These are phyloP conservation scores for Physcomitrium patens DNA, from an alignment of 225 moss, liverwort and hornwort genomes.

Conservation along the genomic window DNA sequence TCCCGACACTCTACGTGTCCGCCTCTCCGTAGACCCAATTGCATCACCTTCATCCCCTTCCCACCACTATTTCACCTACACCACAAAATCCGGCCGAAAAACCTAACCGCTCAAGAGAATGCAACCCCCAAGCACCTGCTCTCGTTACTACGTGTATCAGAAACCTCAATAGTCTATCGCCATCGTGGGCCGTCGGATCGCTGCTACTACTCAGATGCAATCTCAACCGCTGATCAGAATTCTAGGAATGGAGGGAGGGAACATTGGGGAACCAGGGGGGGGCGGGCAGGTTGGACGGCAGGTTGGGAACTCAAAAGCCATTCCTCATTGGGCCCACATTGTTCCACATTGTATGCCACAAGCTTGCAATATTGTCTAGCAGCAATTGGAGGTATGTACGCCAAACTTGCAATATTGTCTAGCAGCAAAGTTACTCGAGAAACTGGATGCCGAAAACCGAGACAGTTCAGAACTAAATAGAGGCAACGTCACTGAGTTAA, in stretches of 20 bases:
- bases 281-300: too few species aligned
- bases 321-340: too few species aligned
- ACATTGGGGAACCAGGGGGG: too few species aligned
- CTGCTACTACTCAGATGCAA: too few species aligned
- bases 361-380: too few species aligned
- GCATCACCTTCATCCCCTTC: slow-evolving; percentile 51
- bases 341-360: too few species aligned
- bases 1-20: slow-evolving; percentile 29
- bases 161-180: too few species aligned
- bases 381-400: background rate
- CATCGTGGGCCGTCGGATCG: too few species aligned
- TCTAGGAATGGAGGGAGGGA: too few species aligned
- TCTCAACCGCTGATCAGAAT: too few species aligned
- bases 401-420: slow-evolving; percentile 11
- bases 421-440: slow-evolving; percentile 18
- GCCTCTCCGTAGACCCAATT: slow-evolving; percentile 23
- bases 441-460: slow-evolving; percentile 1
- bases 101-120: background rate
- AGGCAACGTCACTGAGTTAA: background rate
- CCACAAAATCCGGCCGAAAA: slow-evolving; percentile 12
- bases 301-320: too few species aligned
- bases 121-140: background rate
- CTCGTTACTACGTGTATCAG: too few species aligned
- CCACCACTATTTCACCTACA: background rate
- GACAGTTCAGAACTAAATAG: background rate